Evolutionary conservation across 2,329 filamentous ascomycete genomes (phyloP), one percentile per base, ranked within the genome.

Genomic region (Blumeriella jaapii): DNA sequence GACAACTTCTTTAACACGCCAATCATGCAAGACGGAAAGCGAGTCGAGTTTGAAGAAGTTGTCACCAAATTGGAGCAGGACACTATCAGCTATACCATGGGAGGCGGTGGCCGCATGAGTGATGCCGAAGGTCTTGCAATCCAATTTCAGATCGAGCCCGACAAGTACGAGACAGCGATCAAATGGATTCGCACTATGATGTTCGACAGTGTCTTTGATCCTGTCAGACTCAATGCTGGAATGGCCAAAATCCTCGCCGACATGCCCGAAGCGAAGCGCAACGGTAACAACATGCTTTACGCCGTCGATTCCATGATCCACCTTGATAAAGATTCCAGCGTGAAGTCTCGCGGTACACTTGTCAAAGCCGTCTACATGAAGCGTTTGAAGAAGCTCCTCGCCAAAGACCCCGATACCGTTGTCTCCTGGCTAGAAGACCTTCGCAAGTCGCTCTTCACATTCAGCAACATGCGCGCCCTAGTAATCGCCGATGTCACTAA

Each of bases 1-100:
- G 83, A 87, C 54, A 91, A 89, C 53, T 94, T 96, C 64, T 98
- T 96, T 67, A 89, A 85, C 54, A 85, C 86, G 0, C 91, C 89
- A 2, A 78, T 98, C 40, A 68, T 70, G 50, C 76, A 78, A 18
- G 69, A 86, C 49, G 86, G 83, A 27, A 68, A 84, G 54, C 72
- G 71, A 15, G 64, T 98, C 18, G 77, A 81, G 30, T 98, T 96
- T 50, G 91, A 96, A 56, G 74, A 94, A 43, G 83, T 96, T 3
- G 86, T 96, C 28, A 83, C 85, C 54, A 78, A 87, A 54, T 69
- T 98, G 3, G 91, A 98, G 59, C 75, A 80, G 52, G 87, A 96
- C 49, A 96, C 91, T 0, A 78, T 96, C 39, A 78, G 76, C 46
- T 96, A 94, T 57, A 66, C 63, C 1, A 74, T 95, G 45, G 74